phyloP scores from a whole-genome alignment of 2,329 filamentous ascomycete species.

The Hymenoscyphus linearis region DNA sequence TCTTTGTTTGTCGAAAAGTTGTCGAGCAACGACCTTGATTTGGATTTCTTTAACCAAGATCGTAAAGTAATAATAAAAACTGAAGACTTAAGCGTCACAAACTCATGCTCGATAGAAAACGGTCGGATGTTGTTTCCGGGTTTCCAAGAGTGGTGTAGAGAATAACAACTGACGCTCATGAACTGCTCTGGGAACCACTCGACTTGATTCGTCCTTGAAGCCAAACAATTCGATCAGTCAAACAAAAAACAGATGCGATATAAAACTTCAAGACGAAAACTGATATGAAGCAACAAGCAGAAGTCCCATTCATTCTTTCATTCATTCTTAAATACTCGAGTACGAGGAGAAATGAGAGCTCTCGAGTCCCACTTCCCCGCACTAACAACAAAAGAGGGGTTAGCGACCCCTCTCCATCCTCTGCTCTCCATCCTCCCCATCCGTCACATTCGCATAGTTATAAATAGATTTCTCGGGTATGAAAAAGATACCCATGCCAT shows the following conservation, averaged over 20 bases:
- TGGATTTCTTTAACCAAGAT: too few relatives aligned
- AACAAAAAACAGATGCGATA: not conserved
- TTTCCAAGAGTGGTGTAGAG: not conserved
- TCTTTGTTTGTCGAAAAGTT: too few relatives aligned
- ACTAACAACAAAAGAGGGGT: not conserved
- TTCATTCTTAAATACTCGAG: too few relatives aligned
- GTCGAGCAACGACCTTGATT: too few relatives aligned
- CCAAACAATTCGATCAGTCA: not conserved
- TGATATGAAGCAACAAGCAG: not conserved
- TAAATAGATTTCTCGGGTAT: not conserved
- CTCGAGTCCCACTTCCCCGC: conserved; percentile 7
- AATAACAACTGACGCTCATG: not conserved
- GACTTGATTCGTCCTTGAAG: not conserved
- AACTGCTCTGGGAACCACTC: not conserved
- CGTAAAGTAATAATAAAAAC: too few relatives aligned
- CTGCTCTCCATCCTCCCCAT: not conserved
- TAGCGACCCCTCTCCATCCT: not conserved
- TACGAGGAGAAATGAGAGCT: too few relatives aligned
- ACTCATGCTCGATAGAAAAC: too few relatives aligned
- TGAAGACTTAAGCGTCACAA: too few relatives aligned
- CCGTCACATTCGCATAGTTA: not conserved
- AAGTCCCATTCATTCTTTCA: not conserved
- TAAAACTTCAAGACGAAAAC: not conserved
- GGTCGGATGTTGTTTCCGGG: not conserved
- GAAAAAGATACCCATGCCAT: too few relatives aligned